phyloP scores from a whole-genome alignment of 768 basidiomycete genomes.

The Mycena kentingensis region DNA sequence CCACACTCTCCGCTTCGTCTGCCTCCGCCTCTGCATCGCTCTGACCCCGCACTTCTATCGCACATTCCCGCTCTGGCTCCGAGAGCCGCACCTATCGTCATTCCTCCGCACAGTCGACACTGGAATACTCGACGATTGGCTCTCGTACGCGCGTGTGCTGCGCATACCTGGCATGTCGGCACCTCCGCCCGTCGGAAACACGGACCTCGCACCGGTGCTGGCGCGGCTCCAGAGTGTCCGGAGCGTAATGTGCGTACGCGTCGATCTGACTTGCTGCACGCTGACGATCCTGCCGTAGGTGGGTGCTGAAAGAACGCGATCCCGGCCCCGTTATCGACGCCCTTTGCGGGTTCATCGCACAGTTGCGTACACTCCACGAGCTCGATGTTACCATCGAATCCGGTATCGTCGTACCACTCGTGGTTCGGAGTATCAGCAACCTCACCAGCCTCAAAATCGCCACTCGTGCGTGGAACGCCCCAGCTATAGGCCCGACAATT shows the following conservation, averaged over 20 bases:
- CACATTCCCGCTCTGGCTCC: background rate
- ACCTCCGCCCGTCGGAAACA: background rate
- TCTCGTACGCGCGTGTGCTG: background rate
- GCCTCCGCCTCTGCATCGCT: background rate
- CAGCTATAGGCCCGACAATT: background rate
- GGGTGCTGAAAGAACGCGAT: background rate
- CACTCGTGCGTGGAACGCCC: background rate
- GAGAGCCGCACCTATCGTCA: background rate
- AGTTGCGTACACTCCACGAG: background rate
- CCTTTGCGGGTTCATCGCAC: background rate
- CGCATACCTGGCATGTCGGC: background rate
- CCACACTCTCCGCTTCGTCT: background rate
- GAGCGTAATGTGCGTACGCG: background rate
- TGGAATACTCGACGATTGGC: background rate
- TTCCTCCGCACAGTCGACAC: background rate
- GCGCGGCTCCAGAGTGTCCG: background rate
- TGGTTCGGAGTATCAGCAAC: background rate
- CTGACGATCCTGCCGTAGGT: background rate
- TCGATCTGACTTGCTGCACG: background rate
- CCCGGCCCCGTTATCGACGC: background rate
- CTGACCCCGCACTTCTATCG: background rate
- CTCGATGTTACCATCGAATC: background rate
- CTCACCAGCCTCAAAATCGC: background rate
- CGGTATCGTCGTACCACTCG: background rate
- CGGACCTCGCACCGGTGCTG: background rate